A percentile compares a stretch with the other conserved stretches of the same genome.
Evolutionary conservation across 352 stramenopile species (phyloP).

Genomic region (Globisporangium spiculum): DNA sequence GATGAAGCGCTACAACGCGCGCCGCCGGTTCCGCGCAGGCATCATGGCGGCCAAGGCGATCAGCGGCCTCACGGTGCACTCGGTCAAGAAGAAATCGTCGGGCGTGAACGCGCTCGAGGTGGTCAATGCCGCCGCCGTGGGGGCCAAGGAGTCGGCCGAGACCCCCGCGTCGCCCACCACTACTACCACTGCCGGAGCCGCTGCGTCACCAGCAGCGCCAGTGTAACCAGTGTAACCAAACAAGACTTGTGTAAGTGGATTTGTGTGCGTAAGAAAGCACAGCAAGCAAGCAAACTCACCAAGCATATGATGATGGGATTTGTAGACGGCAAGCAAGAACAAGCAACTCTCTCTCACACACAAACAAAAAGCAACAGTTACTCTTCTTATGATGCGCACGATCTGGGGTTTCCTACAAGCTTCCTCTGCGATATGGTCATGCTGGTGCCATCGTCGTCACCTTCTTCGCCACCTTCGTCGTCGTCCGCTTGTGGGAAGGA

Average conservation of each 20-base stretch:
- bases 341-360: neutral
- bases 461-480: neutral
- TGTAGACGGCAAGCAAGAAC: neutral
- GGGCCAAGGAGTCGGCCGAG: constrained; percentile 21
- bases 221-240: constrained; percentile 8
- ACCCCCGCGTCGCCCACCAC: constrained; percentile 17
- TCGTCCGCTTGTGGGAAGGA: neutral
- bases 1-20: constrained; percentile 88
- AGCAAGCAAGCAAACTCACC: neutral
- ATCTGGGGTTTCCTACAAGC: neutral
- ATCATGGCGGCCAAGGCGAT: constrained; percentile 84
- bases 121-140: constrained; percentile 1
- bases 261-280: neutral
- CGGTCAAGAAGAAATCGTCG: constrained; percentile 49
- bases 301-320: neutral
- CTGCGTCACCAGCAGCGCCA: constrained; percentile 16
- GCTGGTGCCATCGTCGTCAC: neutral
- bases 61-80: constrained; percentile 29
- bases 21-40: constrained; percentile 68
- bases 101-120: constrained; percentile 33
- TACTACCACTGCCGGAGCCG: constrained; percentile 3
- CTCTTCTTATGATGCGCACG: neutral
- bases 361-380: constrained; percentile 10
- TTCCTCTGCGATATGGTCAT: neutral
- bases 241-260: neutral